Evolutionary conservation across 106 monocot genomes (phyloP).

Genomic region (Alisma plantagoaquatica): DNA sequence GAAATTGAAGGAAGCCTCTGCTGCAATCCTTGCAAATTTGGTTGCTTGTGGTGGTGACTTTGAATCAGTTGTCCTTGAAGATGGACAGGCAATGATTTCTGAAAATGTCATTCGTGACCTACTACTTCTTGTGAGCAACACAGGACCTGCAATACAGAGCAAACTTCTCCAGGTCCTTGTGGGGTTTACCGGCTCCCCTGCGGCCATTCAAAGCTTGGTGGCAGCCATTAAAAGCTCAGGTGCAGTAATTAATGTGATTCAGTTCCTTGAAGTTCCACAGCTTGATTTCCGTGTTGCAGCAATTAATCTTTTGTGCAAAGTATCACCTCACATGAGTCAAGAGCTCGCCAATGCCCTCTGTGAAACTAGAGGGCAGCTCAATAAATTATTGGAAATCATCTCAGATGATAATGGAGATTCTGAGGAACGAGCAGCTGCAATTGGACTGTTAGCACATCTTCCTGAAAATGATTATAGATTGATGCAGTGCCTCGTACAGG

Average conservation of each 20-base stretch:
- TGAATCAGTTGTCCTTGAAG: conserved; percentile 41
- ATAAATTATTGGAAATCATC: conserved; percentile 45
- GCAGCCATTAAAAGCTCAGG: conserved; percentile 79
- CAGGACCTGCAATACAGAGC: conserved; percentile 75
- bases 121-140: conserved; percentile 90
- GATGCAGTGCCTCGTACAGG: conserved; percentile 42
- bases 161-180: conserved; percentile 85
- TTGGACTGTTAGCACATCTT: conserved; percentile 61
- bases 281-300: conserved; percentile 61
- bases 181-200: conserved; percentile 55
- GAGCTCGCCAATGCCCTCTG: conserved; percentile 58
- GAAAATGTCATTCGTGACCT: conserved; percentile 82
- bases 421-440: conserved; percentile 82
- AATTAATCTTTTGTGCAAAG: conserved; percentile 68
- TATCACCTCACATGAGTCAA: conserved; percentile 71
- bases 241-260: conserved; percentile 69
- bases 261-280: conserved; percentile 78
- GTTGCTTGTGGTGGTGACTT: conserved; percentile 3
- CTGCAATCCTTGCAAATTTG: conserved; percentile 25
- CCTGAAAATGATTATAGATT: conserved; percentile 55
- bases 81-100: conserved; percentile 50
- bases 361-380: conserved; percentile 41
- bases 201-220: conserved; percentile 40
- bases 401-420: conserved; percentile 44
- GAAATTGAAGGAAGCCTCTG: conserved; percentile 17